A percentile compares a stretch with the other conserved stretches of the same genome.
These are phyloP conservation scores for Pleurotus giganteus DNA, from an alignment of 768 basidiomycete species.

Conservation along the genomic window DNA sequence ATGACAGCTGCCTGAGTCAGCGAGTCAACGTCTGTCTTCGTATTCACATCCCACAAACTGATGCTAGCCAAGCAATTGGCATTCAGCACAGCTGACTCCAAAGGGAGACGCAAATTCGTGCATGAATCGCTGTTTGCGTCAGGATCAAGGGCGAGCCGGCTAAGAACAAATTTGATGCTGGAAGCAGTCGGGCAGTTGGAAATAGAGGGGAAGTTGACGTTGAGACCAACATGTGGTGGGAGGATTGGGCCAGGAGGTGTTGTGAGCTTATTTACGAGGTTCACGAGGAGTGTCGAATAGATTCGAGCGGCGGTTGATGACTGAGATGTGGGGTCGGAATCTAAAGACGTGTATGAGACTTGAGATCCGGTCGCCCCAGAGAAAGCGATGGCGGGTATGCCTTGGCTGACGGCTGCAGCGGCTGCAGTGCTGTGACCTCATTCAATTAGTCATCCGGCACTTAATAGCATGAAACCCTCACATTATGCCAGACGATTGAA, in stretches of 20 bases:
- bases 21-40: slow-evolving; percentile 28
- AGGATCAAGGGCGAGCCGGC: slow-evolving; percentile 22
- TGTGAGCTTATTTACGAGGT: slow-evolving; percentile 21
- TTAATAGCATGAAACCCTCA: too few species aligned
- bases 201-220: slow-evolving; percentile 33
- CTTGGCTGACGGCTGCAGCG: slow-evolving; percentile 29
- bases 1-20: slow-evolving; percentile 26
- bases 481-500: slow-evolving; percentile 24
- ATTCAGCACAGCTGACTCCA: slow-evolving; percentile 27
- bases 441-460: too few species aligned
- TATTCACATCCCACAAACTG: slow-evolving; percentile 25
- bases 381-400: slow-evolving; percentile 34
- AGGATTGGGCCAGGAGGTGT: slow-evolving; percentile 24
- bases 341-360: slow-evolving; percentile 37
- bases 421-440: slow-evolving; percentile 34
- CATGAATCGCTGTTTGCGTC: slow-evolving; percentile 30
- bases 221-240: slow-evolving; percentile 26
- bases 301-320: slow-evolving; percentile 25
- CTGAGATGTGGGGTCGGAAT: slow-evolving; percentile 21
- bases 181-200: slow-evolving; percentile 21
- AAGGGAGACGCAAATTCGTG: slow-evolving; percentile 28
- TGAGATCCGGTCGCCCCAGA: slow-evolving; percentile 29
- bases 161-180: slow-evolving; percentile 30
- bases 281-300: slow-evolving; percentile 29
- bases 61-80: slow-evolving; percentile 33